Conservation (phyloP, 1,139 yeast species). For the Debaryomyces fabryi region DNA sequence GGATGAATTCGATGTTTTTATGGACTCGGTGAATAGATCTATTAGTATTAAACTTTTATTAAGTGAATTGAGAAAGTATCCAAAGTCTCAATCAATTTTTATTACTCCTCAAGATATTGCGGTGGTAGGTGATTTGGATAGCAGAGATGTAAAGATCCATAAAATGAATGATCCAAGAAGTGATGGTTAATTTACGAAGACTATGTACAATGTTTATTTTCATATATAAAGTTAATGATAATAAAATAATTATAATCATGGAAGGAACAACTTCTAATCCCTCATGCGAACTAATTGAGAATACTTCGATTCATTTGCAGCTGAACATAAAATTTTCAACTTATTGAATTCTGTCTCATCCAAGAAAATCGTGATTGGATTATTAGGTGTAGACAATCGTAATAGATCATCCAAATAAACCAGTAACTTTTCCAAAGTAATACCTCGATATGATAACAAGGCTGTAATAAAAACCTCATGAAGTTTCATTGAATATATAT, state of each 20-base stretch:
- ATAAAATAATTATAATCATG: not conserved
- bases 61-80: conserved; percentile 60
- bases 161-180: conserved; percentile 62
- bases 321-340: not conserved
- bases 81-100: conserved; percentile 82
- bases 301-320: not conserved
- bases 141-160: conserved; percentile 67
- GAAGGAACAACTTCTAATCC: not conserved
- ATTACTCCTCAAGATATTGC: conserved; percentile 95
- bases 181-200: conserved; percentile 14
- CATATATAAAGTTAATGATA: not conserved
- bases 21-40: conserved; percentile 91
- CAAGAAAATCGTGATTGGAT: not conserved
- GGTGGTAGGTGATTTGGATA: conserved; percentile 66
- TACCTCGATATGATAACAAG: conserved; percentile 4
- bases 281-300: not conserved
- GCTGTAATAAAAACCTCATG: conserved; percentile 9
- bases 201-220: conserved; percentile 6
- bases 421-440: not conserved
- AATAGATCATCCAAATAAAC: not conserved
- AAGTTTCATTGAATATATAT: not conserved
- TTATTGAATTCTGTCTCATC: not conserved
- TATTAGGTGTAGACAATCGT: not conserved
- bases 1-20: conserved; percentile 97
- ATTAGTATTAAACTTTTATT: conserved; percentile 78